Conservation (phyloP, 345 rosid species). For the Eucalyptus pumila region DNA sequence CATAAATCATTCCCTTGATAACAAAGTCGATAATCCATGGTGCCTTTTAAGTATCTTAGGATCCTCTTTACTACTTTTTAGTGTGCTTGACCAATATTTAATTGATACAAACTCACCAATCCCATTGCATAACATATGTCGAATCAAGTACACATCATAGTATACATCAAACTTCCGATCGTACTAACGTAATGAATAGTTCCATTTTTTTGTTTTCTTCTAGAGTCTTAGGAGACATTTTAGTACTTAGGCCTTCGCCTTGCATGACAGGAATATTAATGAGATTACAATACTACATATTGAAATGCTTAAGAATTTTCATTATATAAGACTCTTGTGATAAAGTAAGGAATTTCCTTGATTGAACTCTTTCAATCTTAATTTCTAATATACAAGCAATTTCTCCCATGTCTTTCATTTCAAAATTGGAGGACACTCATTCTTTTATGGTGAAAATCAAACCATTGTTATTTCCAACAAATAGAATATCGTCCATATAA, state of each 20-base stretch:
- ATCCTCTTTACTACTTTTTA: fast-evolving
- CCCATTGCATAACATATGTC: fast-evolving
- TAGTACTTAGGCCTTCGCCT: fast-evolving
- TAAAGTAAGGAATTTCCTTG: too few relatives aligned
- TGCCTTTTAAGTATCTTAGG: too few relatives aligned
- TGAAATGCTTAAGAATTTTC: fast-evolving
- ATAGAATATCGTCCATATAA: fast-evolving
- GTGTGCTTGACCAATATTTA: fast-evolving
- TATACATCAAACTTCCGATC: too few relatives aligned
- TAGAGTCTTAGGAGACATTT: fast-evolving
- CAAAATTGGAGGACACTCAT: background rate
- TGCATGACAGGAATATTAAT: too few relatives aligned
- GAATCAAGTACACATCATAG: fast-evolving
- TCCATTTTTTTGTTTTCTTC: fast-evolving
- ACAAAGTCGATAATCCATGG: fast-evolving
- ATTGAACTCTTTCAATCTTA: fast-evolving
- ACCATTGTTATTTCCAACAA: background rate
- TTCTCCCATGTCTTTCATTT: too few relatives aligned
- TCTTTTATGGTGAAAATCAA: fast-evolving
- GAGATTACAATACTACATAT: fast-evolving
- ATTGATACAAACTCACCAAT: fast-evolving
- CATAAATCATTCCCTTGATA: fast-evolving
- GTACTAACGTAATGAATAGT: fast-evolving
- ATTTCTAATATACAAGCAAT: fast-evolving
- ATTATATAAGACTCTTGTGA: too few relatives aligned